Evolutionary conservation across 139 green algal species (phyloP).

Genomic region (Tetraselmis chui): DNA sequence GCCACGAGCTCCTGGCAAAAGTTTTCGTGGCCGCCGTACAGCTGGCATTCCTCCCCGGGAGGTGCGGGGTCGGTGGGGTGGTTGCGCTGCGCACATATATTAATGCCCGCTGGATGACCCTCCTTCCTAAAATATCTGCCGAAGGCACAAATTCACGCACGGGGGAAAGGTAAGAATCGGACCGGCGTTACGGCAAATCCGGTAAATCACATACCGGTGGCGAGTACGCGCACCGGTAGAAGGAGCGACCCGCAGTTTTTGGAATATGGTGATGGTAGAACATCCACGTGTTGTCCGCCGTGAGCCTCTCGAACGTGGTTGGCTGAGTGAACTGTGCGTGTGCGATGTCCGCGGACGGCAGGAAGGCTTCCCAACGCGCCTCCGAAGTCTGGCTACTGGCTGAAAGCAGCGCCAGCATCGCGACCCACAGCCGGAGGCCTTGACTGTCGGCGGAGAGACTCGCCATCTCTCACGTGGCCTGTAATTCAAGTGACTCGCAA

Average conservation of each 20-base stretch:
- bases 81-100: neutral
- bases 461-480: too few relatives aligned
- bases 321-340: neutral
- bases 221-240: too few relatives aligned
- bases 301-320: neutral
- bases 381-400: neutral
- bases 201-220: too few relatives aligned
- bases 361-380: neutral
- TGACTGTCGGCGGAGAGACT: too few relatives aligned
- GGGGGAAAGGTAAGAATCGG: too few relatives aligned
- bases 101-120: neutral
- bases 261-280: neutral
- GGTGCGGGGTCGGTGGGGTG: neutral
- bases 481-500: too few relatives aligned
- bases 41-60: neutral
- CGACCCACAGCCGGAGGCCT: too few relatives aligned
- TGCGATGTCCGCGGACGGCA: neutral
- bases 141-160: too few relatives aligned
- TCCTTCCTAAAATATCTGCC: neutral
- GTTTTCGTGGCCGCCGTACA: neutral
- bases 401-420: neutral
- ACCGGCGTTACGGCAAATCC: too few relatives aligned
- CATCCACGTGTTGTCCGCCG: neutral
- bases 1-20: neutral
- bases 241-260: neutral